These are phyloP conservation scores for Xanthoceras sorbifolium DNA, from an alignment of 345 rosid species.

Conservation along the genomic window DNA sequence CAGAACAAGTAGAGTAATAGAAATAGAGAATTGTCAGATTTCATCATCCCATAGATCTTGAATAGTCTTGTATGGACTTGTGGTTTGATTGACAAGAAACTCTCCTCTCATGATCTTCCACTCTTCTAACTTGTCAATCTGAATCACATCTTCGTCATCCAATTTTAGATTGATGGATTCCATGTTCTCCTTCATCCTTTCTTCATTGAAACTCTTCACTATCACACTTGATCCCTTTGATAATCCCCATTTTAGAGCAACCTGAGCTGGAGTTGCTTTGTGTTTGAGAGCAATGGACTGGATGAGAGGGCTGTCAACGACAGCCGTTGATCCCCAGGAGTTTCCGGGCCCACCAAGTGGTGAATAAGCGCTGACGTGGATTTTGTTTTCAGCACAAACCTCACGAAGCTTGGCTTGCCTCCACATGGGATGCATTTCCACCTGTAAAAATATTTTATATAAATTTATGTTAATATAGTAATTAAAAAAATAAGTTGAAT, in stretches of 20 bases:
- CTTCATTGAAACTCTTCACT: constrained; percentile 72
- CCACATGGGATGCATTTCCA: constrained; percentile 98
- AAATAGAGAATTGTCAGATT: constrained; percentile 36
- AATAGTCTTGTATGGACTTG: constrained; percentile 73
- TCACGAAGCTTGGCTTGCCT: constrained; percentile 70
- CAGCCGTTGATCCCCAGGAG: constrained; percentile 78
- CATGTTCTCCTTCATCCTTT: constrained; percentile 69
- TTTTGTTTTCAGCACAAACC: constrained; percentile 56
- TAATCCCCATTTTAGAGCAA: constrained; percentile 84
- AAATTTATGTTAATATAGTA: no score
- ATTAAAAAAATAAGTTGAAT: no score
- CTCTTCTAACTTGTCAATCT: constrained; percentile 61
- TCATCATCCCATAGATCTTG: constrained; percentile 80
- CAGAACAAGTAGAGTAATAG: not conserved
- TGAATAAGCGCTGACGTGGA: constrained; percentile 86
- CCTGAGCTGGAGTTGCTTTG: constrained; percentile 80
- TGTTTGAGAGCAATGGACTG: constrained; percentile 68
- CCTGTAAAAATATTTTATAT: constrained; percentile 52
- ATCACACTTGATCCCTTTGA: constrained; percentile 79
- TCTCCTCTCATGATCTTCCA: constrained; percentile 86
- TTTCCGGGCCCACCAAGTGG: constrained; percentile 87
- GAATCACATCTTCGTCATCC: constrained; percentile 53
- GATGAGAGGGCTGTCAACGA: constrained; percentile 59
- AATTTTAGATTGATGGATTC: constrained; percentile 49
- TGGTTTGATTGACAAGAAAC: constrained; percentile 61